Evolutionary conservation across 768 basidiomycete genomes (phyloP).

Genomic region (Leccinum longicurvipes): DNA sequence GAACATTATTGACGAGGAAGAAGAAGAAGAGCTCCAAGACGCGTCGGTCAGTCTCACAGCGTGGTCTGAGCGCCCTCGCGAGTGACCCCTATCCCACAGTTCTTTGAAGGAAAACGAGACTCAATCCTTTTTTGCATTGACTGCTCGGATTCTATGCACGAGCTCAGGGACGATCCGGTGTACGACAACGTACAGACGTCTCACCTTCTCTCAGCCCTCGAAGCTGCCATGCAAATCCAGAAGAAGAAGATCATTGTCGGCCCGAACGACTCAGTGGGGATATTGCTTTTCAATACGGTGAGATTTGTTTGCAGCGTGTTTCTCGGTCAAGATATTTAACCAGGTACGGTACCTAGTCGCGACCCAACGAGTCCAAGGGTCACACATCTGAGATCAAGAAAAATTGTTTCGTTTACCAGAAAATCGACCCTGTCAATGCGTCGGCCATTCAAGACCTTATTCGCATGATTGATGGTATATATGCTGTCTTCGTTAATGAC

Average conservation of each 20-base stretch:
- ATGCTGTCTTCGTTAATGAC: neutral
- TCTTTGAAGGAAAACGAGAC: slow-evolving; percentile 72
- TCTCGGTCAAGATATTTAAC: neutral
- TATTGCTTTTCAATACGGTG: slow-evolving; percentile 91
- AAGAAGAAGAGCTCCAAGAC: slow-evolving; percentile 80
- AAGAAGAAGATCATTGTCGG: slow-evolving; percentile 88
- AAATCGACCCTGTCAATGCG: slow-evolving; percentile 74
- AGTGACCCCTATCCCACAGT: slow-evolving; percentile 38
- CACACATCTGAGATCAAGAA: slow-evolving; percentile 60
- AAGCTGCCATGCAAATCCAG: slow-evolving; percentile 82
- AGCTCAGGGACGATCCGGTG: slow-evolving; percentile 58
- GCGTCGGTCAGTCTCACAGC: slow-evolving; percentile 41
- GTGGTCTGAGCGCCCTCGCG: slow-evolving; percentile 8
- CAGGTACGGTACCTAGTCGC: slow-evolving; percentile 14
- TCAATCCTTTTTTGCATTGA: slow-evolving; percentile 96
- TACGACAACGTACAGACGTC: slow-evolving; percentile 68
- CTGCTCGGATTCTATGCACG: slow-evolving; percentile 87
- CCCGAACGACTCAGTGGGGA: slow-evolving; percentile 87
- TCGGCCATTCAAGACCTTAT: slow-evolving; percentile 78
- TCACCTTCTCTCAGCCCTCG: slow-evolving; percentile 74
- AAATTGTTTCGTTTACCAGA: slow-evolving; percentile 69
- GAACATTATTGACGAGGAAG: slow-evolving; percentile 76
- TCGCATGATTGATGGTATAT: slow-evolving; percentile 70
- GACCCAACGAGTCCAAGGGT: slow-evolving; percentile 33
- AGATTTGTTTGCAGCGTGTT: slow-evolving; percentile 24